Base-by-base conservation (phyloP, 345 rosid genomes). In the Pistacia atlantica region DNA sequence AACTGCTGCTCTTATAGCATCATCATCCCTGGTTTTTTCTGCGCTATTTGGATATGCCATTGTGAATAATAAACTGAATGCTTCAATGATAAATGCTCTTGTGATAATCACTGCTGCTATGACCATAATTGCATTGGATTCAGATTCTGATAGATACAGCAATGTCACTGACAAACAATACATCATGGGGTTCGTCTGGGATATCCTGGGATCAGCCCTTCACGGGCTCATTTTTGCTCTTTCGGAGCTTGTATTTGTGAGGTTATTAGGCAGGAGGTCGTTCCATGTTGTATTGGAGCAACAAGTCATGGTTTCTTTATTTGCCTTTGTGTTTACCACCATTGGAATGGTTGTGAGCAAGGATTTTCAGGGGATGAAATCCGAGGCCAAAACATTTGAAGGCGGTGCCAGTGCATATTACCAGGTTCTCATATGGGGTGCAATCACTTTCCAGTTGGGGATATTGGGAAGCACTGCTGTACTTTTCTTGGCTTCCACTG, bases 211-310 rank as follows among this genome's bases (percentile, higher is more conserved):
- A 31, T 95, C 98, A 1, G 95, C 93, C 0, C 95, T 95, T 13
- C 97, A 93, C 51, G 94, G 98, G 9, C 89, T 95, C 46, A 90
- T 93, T 56, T 93, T 93, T n/a, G 97, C 97, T 0, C 89, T 91
- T 35, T 93, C 98, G 0, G 97, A 95, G 88, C 85, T 91, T 8
- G 72, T 93, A 22, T 95, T 95, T 49, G 74, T 91, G 3, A 93
- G 90, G 83, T 79, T 91, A 14, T 81, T 90, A 0, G 93, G 97
- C 6, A 83, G 94, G 68, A 88, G 89, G 82, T 95, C 91, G 38
- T 95, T 93, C 71, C 97, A 93, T 42, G 97, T 91, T 22, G 97
- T 94, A 57, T 64, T 95, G 79, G 98, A 91, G 85, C 97, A 95
- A 75, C 98, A 93, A 77, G 88, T 84, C 46, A 87, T 87, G 94